Evolutionary conservation across 2,329 filamentous ascomycete genomes (phyloP).

Genomic region (Plenodomus biglobosus): DNA sequence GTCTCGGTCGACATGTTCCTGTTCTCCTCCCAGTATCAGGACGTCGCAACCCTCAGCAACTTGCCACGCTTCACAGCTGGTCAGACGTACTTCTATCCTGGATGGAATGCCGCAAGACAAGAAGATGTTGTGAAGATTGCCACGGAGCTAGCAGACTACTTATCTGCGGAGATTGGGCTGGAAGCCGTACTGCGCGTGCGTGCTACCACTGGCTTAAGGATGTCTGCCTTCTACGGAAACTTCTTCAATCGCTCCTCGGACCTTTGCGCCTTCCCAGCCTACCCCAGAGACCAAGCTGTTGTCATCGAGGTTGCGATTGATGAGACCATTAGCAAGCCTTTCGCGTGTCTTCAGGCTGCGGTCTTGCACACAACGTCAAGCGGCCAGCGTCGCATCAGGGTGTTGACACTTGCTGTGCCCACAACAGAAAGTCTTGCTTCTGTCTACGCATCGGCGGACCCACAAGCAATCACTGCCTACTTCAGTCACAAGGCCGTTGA

Average conservation of each 20-base stretch:
- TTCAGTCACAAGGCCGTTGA: constrained; percentile 98
- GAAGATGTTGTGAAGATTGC: constrained; percentile 99
- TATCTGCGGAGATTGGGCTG: constrained; percentile 94
- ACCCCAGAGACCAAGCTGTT: constrained; percentile 95
- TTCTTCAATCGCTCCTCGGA: constrained; percentile 99
- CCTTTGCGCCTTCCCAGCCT: constrained; percentile 95
- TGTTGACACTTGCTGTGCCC: constrained; percentile 88
- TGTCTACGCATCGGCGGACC: constrained; percentile 91
- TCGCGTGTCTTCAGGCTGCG: constrained; percentile 80
- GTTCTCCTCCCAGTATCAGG: constrained; percentile 64
- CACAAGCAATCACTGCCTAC: constrained; percentile 88
- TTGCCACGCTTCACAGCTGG: constrained; percentile 94
- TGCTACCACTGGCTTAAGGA: constrained; percentile 89
- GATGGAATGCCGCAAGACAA: constrained; percentile 89
- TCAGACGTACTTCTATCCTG: constrained; percentile 97
- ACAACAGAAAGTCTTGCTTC: constrained; percentile 90
- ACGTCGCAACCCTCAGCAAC: constrained; percentile 94
- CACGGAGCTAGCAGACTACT: constrained; percentile 91
- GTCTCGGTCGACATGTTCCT: constrained; percentile 70
- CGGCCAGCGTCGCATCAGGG: constrained; percentile 90
- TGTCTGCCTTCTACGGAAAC: constrained; percentile 98
- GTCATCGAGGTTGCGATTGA: constrained; percentile 98
- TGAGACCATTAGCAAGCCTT: constrained; percentile 86
- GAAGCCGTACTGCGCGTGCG: constrained; percentile 95
- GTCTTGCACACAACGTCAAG: constrained; percentile 98